Conservation (phyloP, 257 asterid genomes). For the Capsicum chinense region DNA sequence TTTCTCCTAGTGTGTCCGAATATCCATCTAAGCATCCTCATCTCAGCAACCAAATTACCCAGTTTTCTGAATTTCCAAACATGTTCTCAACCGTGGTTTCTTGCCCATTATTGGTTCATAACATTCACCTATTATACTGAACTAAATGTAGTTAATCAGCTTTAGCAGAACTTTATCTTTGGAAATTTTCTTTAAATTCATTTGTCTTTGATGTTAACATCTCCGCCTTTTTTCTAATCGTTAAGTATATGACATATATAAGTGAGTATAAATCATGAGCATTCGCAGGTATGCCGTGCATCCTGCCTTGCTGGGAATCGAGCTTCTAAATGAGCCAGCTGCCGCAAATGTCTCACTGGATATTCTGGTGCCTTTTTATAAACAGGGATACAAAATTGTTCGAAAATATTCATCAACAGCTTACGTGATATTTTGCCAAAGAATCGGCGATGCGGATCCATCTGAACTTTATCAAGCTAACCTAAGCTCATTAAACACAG, state of each 20-base stretch:
- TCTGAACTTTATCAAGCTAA: conserved; percentile 73
- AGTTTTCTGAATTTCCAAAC: not conserved
- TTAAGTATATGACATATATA: not conserved
- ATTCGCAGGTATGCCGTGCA: conserved; percentile 63
- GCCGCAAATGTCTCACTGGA: conserved; percentile 66
- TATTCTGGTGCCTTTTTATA: conserved; percentile 61
- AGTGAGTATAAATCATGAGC: not conserved
- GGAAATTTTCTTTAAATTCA: not conserved
- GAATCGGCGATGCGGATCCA: conserved; percentile 74
- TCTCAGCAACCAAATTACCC: not conserved
- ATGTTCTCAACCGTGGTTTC: not conserved
- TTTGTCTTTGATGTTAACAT: not conserved
- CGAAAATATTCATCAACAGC: conserved; percentile 71
- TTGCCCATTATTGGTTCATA: not conserved
- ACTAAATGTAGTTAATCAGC: not conserved
- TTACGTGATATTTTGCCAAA: conserved; percentile 77
- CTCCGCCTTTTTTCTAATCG: not conserved
- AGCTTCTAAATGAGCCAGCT: conserved; percentile 82
- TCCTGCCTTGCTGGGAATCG: conserved; percentile 80
- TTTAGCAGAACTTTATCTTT: not conserved
- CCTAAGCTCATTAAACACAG: conserved; percentile 61
- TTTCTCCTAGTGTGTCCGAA: not conserved
- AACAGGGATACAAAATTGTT: conserved; percentile 65
- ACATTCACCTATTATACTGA: not conserved
- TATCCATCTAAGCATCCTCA: not conserved